These are phyloP conservation scores for Solanum microdontum DNA, from an alignment of 257 asterid genomes.

Conservation along the genomic window DNA sequence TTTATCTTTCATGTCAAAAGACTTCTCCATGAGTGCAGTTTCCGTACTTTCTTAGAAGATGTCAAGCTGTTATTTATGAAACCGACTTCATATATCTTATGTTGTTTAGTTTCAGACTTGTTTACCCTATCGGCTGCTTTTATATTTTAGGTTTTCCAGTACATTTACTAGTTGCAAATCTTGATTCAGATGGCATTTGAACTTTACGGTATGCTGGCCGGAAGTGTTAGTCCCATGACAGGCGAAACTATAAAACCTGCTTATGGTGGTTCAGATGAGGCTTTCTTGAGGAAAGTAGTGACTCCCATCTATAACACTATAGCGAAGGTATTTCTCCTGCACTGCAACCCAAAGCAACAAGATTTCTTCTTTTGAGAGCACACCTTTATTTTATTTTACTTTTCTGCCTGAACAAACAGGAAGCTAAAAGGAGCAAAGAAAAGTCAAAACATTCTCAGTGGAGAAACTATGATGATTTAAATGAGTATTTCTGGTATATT, in stretches of 20 bases:
- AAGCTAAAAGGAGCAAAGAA: constrained; percentile 61
- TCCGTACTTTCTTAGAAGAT: neutral
- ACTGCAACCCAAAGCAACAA: neutral
- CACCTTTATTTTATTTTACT: neutral
- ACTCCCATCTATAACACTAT: constrained; percentile 75
- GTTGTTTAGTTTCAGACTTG: neutral
- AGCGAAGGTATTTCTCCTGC: constrained; percentile 38
- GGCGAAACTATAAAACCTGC: constrained; percentile 93
- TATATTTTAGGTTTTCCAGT: neutral
- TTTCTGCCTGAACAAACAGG: constrained; percentile 35
- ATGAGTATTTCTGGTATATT: constrained; percentile 82
- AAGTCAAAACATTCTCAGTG: constrained; percentile 74
- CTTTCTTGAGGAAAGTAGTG: constrained; percentile 73
- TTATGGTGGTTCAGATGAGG: constrained; percentile 90
- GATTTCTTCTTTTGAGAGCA: neutral
- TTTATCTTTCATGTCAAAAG: neutral
- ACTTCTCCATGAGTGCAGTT: neutral
- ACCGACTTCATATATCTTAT: neutral
- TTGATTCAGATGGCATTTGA: constrained; percentile 81
- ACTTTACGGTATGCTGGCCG: constrained; percentile 83
- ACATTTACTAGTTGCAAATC: neutral
- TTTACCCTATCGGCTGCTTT: neutral
- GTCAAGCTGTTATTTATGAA: neutral
- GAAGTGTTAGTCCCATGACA: constrained; percentile 90
- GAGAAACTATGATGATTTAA: constrained; percentile 95